These are phyloP conservation scores for Elasticomyces elasticus DNA, from an alignment of 495 filamentous ascomycete genomes.

Conservation along the genomic window DNA sequence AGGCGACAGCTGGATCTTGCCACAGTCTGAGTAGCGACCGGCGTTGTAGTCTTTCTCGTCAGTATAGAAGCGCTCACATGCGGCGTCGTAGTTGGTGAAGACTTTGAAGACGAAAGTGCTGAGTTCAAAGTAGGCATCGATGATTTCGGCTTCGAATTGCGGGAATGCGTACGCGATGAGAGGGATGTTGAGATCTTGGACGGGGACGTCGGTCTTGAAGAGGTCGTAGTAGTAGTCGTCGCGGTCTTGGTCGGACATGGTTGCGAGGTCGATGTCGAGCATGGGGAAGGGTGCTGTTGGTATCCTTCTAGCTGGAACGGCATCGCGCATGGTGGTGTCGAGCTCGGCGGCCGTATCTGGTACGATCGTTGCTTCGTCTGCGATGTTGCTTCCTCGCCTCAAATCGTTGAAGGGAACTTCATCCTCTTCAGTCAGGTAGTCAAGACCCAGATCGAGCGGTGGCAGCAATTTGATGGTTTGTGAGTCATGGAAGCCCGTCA, in stretches of 20 bases:
- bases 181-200: background rate
- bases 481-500: no score
- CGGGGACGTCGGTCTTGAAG: background rate
- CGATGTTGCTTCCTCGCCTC: background rate
- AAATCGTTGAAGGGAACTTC: no score
- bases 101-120: constrained; percentile 12
- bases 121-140: constrained; percentile 1
- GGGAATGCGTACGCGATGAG: background rate
- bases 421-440: no score
- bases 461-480: no score
- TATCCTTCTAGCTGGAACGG: background rate
- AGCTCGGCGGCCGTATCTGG: background rate
- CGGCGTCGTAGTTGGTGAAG: constrained; percentile 16
- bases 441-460: no score
- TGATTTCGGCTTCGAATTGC: constrained; percentile 4
- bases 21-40: constrained; percentile 1
- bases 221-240: background rate
- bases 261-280: background rate
- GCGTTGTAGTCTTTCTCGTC: background rate
- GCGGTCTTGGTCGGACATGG: background rate
- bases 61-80: background rate
- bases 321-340: background rate
- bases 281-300: background rate
- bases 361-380: background rate
- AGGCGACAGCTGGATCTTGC: background rate